Evolutionary conservation across 1,284 basidiomycete species (phyloP), one percentile per base, ranked within the genome.

Genomic region (Xerocomus amazonicus): DNA sequence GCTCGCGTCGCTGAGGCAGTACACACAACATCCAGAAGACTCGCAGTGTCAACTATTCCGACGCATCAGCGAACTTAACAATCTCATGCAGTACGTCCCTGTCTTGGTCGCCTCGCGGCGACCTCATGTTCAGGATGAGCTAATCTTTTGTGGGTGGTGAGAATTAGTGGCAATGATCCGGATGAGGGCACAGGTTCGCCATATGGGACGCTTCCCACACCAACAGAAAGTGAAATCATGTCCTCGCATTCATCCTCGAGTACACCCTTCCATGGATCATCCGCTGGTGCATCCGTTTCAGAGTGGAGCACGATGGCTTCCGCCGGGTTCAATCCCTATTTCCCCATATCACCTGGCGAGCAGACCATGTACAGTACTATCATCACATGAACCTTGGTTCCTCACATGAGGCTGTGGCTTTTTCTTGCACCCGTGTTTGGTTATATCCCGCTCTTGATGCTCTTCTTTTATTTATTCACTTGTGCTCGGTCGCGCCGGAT

Each of bases 141-240:
- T 66, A 56, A 67, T 63, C 50, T 57, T 29, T 51, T 49, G 45
- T 50, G 43, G 19, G 48, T 49, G 43, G 53, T 67, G 62, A 64
- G 60, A 63, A 65, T 60, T 57, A 77, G 75, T 64, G 75, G 75
- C 43, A 74, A 70, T 61, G 72, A 75, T 65, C 65, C 73, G 52
- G 66, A 71, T 45, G 74, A 76, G 53, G 59, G 63, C 44, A 56
- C 65, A 44, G 59, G 57, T 46, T 61, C 71, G 35, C 67, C 71
- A 54, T 72, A 71, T 61, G 74, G 75, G 50, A 67, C 66, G 3
- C 66, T 76, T 52, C 70, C 75, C 53, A 73, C 74, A 55, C 77
- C 82, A 3, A 77, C 80, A 2, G 84, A 84, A 57, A 82, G 77
- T 59, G 84, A 86, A 57, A 77, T 87, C 52, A 70, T 87, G 73